Percentiles rank a stretch among this genome's conserved stretches.
Conservation (phyloP, 371 early-diverging fungal species). For the Batrachochytrium dendrobatidis region DNA sequence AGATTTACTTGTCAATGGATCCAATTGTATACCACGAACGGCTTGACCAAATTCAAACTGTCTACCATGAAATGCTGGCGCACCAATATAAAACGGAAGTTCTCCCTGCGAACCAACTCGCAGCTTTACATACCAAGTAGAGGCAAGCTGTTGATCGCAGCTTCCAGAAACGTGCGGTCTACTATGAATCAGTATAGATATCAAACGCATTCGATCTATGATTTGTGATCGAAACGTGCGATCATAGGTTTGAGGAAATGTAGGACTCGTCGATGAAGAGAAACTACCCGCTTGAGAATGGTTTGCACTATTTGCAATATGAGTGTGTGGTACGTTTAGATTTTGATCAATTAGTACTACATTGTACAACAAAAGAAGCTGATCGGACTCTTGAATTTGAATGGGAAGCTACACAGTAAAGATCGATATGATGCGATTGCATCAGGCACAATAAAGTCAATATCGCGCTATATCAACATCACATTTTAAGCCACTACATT, state of each 20-base stretch:
- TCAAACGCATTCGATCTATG: constrained; percentile 1
- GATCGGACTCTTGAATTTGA: not conserved
- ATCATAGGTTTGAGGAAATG: not conserved
- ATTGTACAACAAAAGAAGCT: not conserved
- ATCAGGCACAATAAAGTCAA: not conserved
- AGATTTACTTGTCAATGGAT: not conserved
- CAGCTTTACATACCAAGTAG: not conserved
- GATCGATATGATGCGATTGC: not conserved
- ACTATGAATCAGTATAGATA: not conserved
- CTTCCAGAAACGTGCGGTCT: not conserved
- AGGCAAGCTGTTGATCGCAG: not conserved
- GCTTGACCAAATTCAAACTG: not conserved
- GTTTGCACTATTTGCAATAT: no score
- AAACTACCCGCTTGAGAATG: not conserved
- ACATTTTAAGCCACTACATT: not conserved
- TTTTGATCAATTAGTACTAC: not conserved
- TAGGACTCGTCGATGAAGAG: not conserved
- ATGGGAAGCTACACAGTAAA: not conserved
- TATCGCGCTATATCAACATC: not conserved
- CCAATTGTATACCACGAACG: not conserved
- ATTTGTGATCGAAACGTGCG: not conserved
- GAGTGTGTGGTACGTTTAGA: no score
- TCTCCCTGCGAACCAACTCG: not conserved
- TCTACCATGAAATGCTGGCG: not conserved
- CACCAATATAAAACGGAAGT: not conserved